Conservation (phyloP, 768 basidiomycete species). For the Suillus brevipes region DNA sequence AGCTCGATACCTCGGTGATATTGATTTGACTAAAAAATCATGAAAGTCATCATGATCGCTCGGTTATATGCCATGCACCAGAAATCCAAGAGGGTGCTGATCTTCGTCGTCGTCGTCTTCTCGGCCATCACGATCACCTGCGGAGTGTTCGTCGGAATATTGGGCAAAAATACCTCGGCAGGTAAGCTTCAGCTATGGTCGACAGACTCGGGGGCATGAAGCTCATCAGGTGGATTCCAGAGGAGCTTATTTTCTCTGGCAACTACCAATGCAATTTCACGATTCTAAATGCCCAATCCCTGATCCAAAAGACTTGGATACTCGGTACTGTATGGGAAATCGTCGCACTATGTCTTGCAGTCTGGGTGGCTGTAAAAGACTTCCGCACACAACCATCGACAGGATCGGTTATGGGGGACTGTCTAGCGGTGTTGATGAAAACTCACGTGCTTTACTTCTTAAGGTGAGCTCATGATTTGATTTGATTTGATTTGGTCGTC, state of each 20-base stretch:
- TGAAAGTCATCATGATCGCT: neutral
- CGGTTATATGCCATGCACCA: neutral
- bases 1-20: neutral
- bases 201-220: neutral
- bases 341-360: neutral
- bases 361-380: neutral
- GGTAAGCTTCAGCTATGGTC: neutral
- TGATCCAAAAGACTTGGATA: neutral
- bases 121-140: neutral
- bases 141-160: neutral
- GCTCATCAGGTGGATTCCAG: neutral
- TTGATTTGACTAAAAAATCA: neutral
- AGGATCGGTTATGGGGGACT: neutral
- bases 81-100: neutral
- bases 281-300: neutral
- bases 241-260: neutral
- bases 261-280: neutral
- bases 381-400: neutral
- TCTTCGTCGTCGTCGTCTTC: neutral
- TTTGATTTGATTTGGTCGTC: neutral
- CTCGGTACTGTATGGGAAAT: neutral
- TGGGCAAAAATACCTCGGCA: neutral
- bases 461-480: neutral
- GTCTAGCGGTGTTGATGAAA: neutral
- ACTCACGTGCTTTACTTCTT: neutral